Evolutionary conservation across 2,329 filamentous ascomycete genomes (phyloP).

Genomic region (Fusarium subtropicale): DNA sequence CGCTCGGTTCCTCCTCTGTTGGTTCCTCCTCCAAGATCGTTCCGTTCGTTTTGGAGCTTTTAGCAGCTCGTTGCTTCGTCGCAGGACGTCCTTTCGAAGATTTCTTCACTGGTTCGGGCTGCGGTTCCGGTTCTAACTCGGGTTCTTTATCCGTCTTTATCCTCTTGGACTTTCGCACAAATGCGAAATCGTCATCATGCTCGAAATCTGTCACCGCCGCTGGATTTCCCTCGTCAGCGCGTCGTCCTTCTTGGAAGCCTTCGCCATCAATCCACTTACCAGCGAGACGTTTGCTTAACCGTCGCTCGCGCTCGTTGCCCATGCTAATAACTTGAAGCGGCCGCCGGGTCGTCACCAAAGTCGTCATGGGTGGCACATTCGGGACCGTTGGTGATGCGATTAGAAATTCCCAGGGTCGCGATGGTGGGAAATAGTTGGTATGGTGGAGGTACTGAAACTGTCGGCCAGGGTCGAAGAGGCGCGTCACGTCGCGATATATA

Average conservation of each 20-base stretch:
- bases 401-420: conserved; percentile 32
- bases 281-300: conserved; percentile 73
- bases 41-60: conserved; percentile 48
- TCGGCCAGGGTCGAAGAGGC: conserved; percentile 28
- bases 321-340: conserved; percentile 76
- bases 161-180: conserved; percentile 75
- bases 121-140: conserved; percentile 49
- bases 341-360: conserved; percentile 72
- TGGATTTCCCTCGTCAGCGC: conserved; percentile 30
- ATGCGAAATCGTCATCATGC: conserved; percentile 81
- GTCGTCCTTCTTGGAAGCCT: conserved; percentile 6
- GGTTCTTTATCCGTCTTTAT: conserved; percentile 66
- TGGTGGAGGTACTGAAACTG: conserved; percentile 21
- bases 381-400: conserved; percentile 42
- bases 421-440: conserved; percentile 30
- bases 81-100: conserved; percentile 48
- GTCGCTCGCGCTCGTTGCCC: conserved; percentile 71
- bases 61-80: conserved; percentile 51
- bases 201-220: conserved; percentile 66
- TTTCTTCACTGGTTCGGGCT: conserved; percentile 60
- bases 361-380: conserved; percentile 74
- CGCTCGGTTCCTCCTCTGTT: conserved; percentile 28
- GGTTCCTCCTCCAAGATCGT: conserved; percentile 40
- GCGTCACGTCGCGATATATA: conserved; percentile 40
- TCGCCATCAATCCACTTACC: conserved; percentile 59